Conservation (phyloP, 495 filamentous ascomycete species). For the Aspergillus avenaceus region DNA sequence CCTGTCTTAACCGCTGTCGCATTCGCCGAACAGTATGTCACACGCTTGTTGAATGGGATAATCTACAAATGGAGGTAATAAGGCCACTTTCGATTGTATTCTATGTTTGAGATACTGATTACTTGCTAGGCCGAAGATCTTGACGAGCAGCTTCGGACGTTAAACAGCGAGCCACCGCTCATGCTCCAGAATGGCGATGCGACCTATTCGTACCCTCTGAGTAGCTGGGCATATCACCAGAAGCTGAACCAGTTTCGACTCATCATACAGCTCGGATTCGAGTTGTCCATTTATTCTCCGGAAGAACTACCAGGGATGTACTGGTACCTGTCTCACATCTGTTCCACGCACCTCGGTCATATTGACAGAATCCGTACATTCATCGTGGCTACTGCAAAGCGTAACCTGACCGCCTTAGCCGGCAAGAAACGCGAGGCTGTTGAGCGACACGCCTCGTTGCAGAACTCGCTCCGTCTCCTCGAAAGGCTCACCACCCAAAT, state of each 20-base stretch:
- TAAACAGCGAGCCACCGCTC: slow-evolving; percentile 58
- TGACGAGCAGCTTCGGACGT: slow-evolving; percentile 63
- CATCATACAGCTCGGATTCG: slow-evolving; percentile 92
- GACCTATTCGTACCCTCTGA: slow-evolving; percentile 67
- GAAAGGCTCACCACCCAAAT: slow-evolving; percentile 63
- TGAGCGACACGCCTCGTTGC: slow-evolving; percentile 35
- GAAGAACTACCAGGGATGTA: slow-evolving; percentile 91
- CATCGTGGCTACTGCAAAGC: slow-evolving; percentile 30
- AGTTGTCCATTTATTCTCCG: slow-evolving; percentile 80
- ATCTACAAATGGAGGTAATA: slow-evolving; percentile 68
- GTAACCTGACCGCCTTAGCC: slow-evolving; percentile 22
- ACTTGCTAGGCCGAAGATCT: slow-evolving; percentile 60
- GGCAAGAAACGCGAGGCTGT: slow-evolving; percentile 26
- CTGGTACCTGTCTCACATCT: slow-evolving; percentile 60
- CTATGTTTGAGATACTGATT: slow-evolving; percentile 2
- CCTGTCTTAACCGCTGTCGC: slow-evolving; percentile 87
- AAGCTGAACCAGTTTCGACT: slow-evolving; percentile 84
- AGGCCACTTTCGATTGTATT: background rate
- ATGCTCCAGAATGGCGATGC: slow-evolving; percentile 40
- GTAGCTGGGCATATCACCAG: slow-evolving; percentile 84
- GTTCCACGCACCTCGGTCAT: slow-evolving; percentile 49
- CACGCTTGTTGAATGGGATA: slow-evolving; percentile 76
- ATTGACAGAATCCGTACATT: slow-evolving; percentile 70
- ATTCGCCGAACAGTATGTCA: slow-evolving; percentile 81
- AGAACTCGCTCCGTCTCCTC: slow-evolving; percentile 53